A percentile compares a stretch with the other conserved stretches of the same genome.
Evolutionary conservation across 495 filamentous ascomycete genomes (phyloP).

Genomic region (Penicillium coffeae): DNA sequence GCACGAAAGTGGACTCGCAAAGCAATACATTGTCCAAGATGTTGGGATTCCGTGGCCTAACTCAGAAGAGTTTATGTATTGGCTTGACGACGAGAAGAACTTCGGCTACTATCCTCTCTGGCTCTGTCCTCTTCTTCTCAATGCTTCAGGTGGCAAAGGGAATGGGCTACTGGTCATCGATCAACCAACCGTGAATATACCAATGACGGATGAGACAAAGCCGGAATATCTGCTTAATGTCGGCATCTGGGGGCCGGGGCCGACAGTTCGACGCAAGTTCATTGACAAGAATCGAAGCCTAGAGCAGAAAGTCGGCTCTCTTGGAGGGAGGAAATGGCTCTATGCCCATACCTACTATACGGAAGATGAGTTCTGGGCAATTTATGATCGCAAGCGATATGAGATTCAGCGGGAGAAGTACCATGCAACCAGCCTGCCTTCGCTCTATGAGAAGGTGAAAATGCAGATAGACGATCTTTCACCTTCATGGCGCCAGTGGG

Average conservation of each 20-base stretch:
- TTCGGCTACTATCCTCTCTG: slow-evolving; percentile 56
- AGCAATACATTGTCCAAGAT: slow-evolving; percentile 53
- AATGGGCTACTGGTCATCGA: background rate
- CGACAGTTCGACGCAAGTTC: slow-evolving; percentile 27
- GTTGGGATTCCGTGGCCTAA: slow-evolving; percentile 48
- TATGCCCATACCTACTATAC: slow-evolving; percentile 55
- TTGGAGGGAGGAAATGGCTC: slow-evolving; percentile 63
- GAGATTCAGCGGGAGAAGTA: slow-evolving; percentile 48
- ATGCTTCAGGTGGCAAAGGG: slow-evolving; percentile 5
- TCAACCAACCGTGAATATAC: slow-evolving; percentile 19
- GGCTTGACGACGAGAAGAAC: slow-evolving; percentile 29
- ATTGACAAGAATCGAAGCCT: slow-evolving; percentile 59
- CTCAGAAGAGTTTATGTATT: slow-evolving; percentile 47
- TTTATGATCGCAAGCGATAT: slow-evolving; percentile 48
- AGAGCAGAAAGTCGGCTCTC: slow-evolving; percentile 57
- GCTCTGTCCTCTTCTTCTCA: slow-evolving; percentile 46
- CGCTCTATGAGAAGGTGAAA: slow-evolving; percentile 50
- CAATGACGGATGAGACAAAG: slow-evolving; percentile 7
- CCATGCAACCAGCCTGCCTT: slow-evolving; percentile 42
- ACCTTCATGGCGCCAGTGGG: background rate
- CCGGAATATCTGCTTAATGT: slow-evolving; percentile 46
- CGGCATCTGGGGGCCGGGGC: slow-evolving; percentile 48
- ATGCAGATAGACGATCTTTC: background rate
- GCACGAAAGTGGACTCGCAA: slow-evolving; percentile 46
- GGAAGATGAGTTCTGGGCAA: slow-evolving; percentile 53